A percentile compares a stretch with the other conserved stretches of the same genome.
These are phyloP conservation scores for Periglandula ipomoeae DNA, from an alignment of 2,329 filamentous ascomycete genomes.

Conservation along the genomic window DNA sequence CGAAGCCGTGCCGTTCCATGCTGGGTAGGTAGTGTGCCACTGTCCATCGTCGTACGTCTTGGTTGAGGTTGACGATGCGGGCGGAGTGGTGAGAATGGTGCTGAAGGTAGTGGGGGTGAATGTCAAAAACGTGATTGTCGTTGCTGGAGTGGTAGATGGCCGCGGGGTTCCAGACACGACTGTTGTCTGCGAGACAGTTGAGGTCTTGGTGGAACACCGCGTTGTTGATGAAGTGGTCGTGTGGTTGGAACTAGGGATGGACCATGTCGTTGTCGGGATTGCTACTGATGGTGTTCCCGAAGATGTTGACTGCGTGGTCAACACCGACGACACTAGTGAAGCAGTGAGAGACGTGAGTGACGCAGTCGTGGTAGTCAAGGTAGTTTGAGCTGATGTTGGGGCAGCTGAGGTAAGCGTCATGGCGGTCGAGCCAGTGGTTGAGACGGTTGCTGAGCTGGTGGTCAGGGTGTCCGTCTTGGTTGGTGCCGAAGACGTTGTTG, in stretches of 20 bases:
- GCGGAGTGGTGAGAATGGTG: slow-evolving; percentile 3
- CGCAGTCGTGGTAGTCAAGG: not conserved
- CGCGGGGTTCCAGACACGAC: not conserved
- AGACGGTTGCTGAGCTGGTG: no score
- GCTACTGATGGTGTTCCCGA: not conserved
- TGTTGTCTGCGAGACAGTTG: not conserved
- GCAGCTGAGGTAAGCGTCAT: not conserved
- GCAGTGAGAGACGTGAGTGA: not conserved
- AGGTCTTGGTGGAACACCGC: not conserved
- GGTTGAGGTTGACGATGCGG: slow-evolving; percentile 13
- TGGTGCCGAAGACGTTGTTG: not conserved
- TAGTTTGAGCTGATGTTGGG: not conserved
- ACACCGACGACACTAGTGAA: not conserved
- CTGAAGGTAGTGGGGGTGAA: slow-evolving; percentile 1
- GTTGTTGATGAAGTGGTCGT: slow-evolving; percentile 1
- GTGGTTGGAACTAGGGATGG: slow-evolving; percentile 4
- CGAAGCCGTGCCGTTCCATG: slow-evolving; percentile 30
- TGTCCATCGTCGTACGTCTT: slow-evolving; percentile 31
- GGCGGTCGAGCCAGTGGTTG: not conserved
- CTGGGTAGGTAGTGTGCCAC: slow-evolving; percentile 37
- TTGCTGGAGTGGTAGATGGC: not conserved
- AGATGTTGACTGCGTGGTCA: not conserved
- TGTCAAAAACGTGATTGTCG: not conserved
- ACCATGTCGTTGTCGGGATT: slow-evolving; percentile 2
- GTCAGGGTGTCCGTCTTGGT: not conserved